These are phyloP conservation scores for Torrubiella hemipterigena DNA, from an alignment of 2,329 filamentous ascomycete species.

Conservation along the genomic window DNA sequence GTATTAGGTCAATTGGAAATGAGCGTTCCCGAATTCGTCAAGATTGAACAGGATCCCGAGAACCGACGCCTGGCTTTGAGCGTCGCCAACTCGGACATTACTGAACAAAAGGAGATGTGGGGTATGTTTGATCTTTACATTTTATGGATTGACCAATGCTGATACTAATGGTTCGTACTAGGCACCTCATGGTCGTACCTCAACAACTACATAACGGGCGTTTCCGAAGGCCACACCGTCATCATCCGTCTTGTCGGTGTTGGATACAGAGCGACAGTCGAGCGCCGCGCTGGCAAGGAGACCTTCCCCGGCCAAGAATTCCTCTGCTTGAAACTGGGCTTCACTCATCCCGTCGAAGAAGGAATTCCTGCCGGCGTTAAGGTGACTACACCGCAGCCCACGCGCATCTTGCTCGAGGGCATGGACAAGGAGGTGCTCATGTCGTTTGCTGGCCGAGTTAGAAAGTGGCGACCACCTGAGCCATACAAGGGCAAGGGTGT, in stretches of 20 bases:
- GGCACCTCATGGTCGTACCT: conserved; percentile 85
- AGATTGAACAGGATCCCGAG: conserved; percentile 53
- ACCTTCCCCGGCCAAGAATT: conserved; percentile 77
- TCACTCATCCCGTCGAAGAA: conserved; percentile 89
- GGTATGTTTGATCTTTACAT: conserved; percentile 38
- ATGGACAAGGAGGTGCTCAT: conserved; percentile 77
- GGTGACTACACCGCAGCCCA: conserved; percentile 82
- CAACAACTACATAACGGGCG: conserved; percentile 81
- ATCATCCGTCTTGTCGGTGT: conserved; percentile 90
- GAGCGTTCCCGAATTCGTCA: conserved; percentile 68
- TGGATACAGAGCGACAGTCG: conserved; percentile 83
- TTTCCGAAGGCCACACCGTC: conserved; percentile 91
- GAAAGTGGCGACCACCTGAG: conserved; percentile 81
- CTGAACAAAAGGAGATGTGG: conserved; percentile 90
- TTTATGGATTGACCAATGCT: neutral
- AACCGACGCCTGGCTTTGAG: conserved; percentile 53
- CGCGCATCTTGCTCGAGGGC: conserved; percentile 81
- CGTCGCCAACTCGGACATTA: conserved; percentile 55
- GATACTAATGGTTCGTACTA: conserved; percentile 20
- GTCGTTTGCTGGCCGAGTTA: conserved; percentile 81
- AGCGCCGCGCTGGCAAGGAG: conserved; percentile 60
- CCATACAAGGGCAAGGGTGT: conserved; percentile 99
- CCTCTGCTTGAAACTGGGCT: conserved; percentile 88
- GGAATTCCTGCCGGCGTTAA: conserved; percentile 71
- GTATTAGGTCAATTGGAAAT: conserved; percentile 58